These are phyloP conservation scores for Plantago elongata DNA, from an alignment of 257 asterid species.

Conservation along the genomic window DNA sequence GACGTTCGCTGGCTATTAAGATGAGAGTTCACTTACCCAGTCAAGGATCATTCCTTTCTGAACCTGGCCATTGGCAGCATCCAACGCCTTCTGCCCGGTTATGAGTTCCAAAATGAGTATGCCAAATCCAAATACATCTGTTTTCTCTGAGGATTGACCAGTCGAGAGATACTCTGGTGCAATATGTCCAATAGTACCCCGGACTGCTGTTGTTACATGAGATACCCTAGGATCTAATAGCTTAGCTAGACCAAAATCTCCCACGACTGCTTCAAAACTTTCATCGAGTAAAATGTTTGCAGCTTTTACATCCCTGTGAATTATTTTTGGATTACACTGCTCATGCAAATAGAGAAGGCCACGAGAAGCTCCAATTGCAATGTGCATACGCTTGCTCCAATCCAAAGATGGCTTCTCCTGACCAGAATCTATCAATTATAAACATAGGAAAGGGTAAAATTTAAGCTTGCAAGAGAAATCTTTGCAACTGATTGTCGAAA, in stretches of 20 bases:
- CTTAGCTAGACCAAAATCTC: conserved; percentile 95
- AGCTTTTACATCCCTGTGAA: conserved; percentile 91
- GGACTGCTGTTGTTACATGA: conserved; percentile 93
- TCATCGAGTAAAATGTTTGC: conserved; percentile 90
- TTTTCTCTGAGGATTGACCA: conserved; percentile 92
- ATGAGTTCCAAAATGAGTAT: conserved; percentile 78
- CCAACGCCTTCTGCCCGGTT: conserved; percentile 75
- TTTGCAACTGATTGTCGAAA: too few species aligned
- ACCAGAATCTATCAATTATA: conserved; percentile 39
- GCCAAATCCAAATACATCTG: conserved; percentile 91
- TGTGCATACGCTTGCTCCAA: conserved; percentile 73
- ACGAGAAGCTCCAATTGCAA: conserved; percentile 91
- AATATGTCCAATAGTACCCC: conserved; percentile 88
- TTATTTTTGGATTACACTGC: conserved; percentile 82
- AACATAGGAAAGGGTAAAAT: neutral
- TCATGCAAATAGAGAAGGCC: conserved; percentile 89
- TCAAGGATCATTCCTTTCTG: conserved; percentile 90
- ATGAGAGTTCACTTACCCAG: conserved; percentile 43
- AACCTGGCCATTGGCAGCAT: conserved; percentile 54
- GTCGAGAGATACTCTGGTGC: conserved; percentile 96
- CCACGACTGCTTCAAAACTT: conserved; percentile 86
- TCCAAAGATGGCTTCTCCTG: conserved; percentile 71
- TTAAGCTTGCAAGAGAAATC: neutral
- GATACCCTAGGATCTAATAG: conserved; percentile 83
- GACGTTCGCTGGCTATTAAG: too few species aligned